Evolutionary conservation across 345 rosid species (phyloP), one percentile per base, ranked within the genome.

Genomic region (Acer saccharum): DNA sequence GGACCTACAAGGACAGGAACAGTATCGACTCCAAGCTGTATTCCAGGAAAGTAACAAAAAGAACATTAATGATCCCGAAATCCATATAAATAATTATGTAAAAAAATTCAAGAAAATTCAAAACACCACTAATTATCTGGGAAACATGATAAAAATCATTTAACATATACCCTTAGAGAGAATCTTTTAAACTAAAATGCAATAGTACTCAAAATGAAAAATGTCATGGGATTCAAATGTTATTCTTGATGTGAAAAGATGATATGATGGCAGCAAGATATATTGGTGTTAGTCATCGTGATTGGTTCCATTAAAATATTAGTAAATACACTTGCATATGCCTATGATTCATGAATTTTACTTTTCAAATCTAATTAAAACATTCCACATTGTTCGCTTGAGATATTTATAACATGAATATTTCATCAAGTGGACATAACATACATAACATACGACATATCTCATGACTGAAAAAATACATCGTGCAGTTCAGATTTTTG

Each of bases 1-100:
- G 99, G 98, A 69, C 98, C 99, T 73, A 95, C 69, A 80, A 95
- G 90, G 73, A 95, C 92, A 0, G 99, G 99, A 78, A 93, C 84
- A n/a, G 99, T 93, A 41, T 93, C 94, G 13, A 93, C 68, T 71
- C 99, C 97, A 41, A 89, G 90, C 96, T 95, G 89, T 79, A 78
- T 20, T 72, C 74, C 27, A 65, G 68, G 75, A 48, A 74, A 75
- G 39, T 68, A 73, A 77, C 7, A 66, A 77, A 73, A 68, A 57
- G 58, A 71, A 68, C 50, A 74, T 63, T 13, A 77, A 39, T 70
- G 72, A 73, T 68, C 62, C 61, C 61, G 71, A 60, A 61, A 43
- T 43, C n/a, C 41, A 16, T 43, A 62, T 5, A 29, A 71, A 50
- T 10, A 76, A 67, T 72, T 71, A 78, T 57, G 52, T 12, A 25